Conservation (phyloP, 2,329 filamentous ascomycete genomes). For the Diaporthe sp. region DNA sequence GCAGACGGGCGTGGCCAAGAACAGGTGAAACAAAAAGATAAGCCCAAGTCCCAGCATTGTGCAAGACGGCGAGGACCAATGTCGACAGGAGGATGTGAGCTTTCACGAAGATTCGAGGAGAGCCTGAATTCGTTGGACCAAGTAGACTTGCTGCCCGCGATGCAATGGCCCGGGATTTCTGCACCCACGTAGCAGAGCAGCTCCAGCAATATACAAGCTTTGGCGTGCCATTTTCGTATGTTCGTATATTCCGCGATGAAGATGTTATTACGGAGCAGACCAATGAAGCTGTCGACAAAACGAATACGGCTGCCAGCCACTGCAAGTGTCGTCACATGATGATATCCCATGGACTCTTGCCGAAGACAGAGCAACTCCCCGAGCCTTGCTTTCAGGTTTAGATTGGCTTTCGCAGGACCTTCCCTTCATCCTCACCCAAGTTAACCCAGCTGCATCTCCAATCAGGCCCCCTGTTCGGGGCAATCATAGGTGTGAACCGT, state of each 20-base stretch:
- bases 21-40: not conserved
- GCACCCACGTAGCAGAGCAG: not conserved
- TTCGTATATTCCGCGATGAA: not conserved
- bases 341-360: not conserved
- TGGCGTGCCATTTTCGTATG: no score
- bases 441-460: not conserved
- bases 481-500: not conserved
- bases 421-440: not conserved
- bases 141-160: not conserved
- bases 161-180: not conserved
- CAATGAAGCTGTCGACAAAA: not conserved
- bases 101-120: not conserved
- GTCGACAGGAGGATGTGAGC: not conserved
- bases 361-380: not conserved
- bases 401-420: not conserved
- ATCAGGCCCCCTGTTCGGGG: not conserved
- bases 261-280: not conserved
- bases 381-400: not conserved
- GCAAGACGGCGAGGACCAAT: not conserved
- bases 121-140: not conserved
- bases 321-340: not conserved
- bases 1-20: not conserved
- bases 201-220: not conserved
- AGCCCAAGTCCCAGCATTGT: not conserved
- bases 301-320: conserved; percentile 2